Conservation (phyloP, 306 rosid genomes). For the Ceratonia siliqua region DNA sequence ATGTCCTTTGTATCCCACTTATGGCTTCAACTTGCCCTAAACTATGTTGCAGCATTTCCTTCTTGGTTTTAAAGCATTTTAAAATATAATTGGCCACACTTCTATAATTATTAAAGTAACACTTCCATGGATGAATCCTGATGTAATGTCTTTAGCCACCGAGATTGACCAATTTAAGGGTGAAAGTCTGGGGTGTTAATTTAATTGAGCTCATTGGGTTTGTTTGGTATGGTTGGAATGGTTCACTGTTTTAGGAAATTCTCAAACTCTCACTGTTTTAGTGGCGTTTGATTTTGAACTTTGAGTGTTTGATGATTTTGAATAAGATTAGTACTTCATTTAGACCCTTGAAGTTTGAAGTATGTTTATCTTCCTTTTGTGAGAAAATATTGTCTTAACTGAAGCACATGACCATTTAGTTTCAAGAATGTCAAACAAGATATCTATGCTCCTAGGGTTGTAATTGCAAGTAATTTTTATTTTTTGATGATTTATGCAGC, state of each 20-base stretch:
- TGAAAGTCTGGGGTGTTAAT: neutral
- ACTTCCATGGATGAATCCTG: neutral
- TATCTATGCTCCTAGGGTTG: neutral
- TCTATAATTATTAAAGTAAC: neutral
- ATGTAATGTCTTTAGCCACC: neutral
- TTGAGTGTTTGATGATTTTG: slow-evolving; percentile 2
- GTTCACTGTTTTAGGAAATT: neutral
- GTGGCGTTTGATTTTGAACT: neutral
- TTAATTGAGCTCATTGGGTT: neutral
- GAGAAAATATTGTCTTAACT: neutral
- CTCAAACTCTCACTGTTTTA: neutral
- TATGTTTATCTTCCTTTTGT: slow-evolving; percentile 6
- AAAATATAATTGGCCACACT: neutral
- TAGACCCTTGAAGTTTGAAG: neutral
- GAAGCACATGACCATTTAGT: neutral
- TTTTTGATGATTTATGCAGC: neutral
- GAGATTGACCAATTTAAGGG: neutral
- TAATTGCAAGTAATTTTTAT: slow-evolving; percentile 9
- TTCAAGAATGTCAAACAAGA: neutral
- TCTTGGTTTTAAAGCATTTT: neutral
- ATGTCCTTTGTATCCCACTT: neutral
- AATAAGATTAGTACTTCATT: neutral
- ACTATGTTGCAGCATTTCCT: neutral
- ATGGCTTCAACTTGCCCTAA: neutral
- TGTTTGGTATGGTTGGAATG: neutral